These are phyloP conservation scores for Herpetospermum pedunculosum DNA, from an alignment of 306 rosid genomes.

Conservation along the genomic window DNA sequence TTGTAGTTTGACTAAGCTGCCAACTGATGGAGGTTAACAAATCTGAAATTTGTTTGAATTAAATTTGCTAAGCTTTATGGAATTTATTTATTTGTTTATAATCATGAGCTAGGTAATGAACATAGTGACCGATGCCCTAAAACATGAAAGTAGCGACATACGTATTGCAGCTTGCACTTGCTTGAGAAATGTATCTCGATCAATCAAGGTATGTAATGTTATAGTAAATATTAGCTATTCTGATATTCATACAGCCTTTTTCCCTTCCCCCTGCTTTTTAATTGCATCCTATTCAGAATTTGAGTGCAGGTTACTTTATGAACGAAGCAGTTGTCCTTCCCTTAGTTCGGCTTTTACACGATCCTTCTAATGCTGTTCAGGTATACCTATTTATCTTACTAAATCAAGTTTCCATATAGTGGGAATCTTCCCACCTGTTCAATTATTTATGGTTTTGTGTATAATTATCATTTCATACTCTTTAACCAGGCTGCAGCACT, in stretches of 20 bases:
- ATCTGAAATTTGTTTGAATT: neutral
- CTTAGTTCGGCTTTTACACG: slow-evolving; percentile 69
- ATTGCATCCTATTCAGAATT: slow-evolving; percentile 54
- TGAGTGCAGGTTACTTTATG: slow-evolving; percentile 90
- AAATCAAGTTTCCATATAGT: neutral
- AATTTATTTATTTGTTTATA: slow-evolving; percentile 3
- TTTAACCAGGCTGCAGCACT: slow-evolving; percentile 81
- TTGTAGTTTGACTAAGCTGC: neutral
- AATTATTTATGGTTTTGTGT: neutral
- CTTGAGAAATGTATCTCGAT: slow-evolving; percentile 77
- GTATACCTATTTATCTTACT: slow-evolving; percentile 23
- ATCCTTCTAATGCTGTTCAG: slow-evolving; percentile 68
- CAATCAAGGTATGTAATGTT: slow-evolving; percentile 63
- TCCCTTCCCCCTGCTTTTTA: slow-evolving; percentile 12
- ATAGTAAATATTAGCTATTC: neutral
- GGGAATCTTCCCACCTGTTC: neutral
- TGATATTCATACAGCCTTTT: neutral
- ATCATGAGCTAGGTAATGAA: slow-evolving; percentile 37
- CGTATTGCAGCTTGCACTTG: slow-evolving; percentile 89
- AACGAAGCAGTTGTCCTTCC: slow-evolving; percentile 61
- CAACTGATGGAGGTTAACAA: neutral
- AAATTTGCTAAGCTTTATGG: slow-evolving; percentile 12
- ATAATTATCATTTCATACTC: slow-evolving; percentile 7
- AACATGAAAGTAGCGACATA: slow-evolving; percentile 49
- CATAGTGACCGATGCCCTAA: slow-evolving; percentile 47